phyloP scores from a whole-genome alignment of 2,329 filamentous ascomycete genomes.

The Trichophyton mentagrophytes region DNA sequence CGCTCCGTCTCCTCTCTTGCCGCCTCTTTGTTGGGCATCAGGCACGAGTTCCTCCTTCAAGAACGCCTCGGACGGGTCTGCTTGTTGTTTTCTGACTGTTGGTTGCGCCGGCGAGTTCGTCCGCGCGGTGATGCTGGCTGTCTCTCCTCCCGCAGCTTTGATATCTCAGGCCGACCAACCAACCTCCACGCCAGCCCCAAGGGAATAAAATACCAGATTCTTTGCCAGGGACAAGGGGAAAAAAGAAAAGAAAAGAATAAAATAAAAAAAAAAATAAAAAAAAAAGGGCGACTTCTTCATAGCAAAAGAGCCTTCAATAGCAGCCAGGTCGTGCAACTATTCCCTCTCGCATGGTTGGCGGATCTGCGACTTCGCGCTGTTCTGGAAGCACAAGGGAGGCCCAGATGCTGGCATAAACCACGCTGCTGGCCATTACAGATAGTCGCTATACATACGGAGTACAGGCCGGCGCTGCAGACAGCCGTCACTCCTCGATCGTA shows the following conservation, averaged over 20 bases:
- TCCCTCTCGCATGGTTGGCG: constrained; percentile 1
- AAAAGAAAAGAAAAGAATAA: not conserved
- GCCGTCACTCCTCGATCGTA: not conserved
- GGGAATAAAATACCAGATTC: not conserved
- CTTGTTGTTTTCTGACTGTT: not conserved
- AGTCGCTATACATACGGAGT: not conserved
- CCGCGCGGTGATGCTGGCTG: not conserved
- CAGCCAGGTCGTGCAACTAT: not conserved
- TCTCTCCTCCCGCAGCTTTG: no score
- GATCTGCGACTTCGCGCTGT: constrained; percentile 3
- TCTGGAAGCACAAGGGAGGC: not conserved
- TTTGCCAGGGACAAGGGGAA: not conserved
- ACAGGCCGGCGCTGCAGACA: not conserved
- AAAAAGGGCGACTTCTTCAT: not conserved
- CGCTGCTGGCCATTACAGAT: not conserved
- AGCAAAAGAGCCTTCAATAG: not conserved
- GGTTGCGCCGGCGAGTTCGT: not conserved
- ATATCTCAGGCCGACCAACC: not conserved
- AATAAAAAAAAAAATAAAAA: not conserved
- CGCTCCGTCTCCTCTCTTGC: not conserved
- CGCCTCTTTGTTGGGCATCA: not conserved
- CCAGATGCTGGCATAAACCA: not conserved
- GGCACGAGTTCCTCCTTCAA: not conserved
- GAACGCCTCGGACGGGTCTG: not conserved
- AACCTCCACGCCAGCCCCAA: not conserved